These are phyloP conservation scores for Rhipidocladum racemiflorum DNA, from an alignment of 176 grass and related monocot genomes.

Conservation along the genomic window DNA sequence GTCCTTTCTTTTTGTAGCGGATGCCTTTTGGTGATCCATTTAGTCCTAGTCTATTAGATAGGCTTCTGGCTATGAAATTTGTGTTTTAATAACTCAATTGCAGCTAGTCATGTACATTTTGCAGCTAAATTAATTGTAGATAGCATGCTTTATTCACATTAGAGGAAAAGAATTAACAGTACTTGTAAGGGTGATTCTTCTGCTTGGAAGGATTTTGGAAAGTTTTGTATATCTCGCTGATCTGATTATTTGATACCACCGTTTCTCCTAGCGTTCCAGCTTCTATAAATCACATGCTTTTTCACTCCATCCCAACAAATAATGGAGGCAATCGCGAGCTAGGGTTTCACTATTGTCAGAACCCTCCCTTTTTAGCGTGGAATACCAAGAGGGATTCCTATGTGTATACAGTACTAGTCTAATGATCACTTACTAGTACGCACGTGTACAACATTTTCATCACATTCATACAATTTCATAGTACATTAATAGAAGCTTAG, in stretches of 20 bases:
- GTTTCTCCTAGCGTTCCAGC: background rate
- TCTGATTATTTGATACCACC: background rate
- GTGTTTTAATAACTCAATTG: constrained; percentile 13
- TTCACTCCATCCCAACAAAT: background rate
- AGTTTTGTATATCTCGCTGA: background rate
- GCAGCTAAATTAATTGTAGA: constrained; percentile 11
- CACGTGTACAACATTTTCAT: too few species aligned
- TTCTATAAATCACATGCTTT: too few species aligned
- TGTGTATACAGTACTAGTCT: too few species aligned
- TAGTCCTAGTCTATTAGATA: constrained; percentile 19
- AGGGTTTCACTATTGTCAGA: too few species aligned
- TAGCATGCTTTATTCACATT: background rate
- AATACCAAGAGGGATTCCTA: too few species aligned
- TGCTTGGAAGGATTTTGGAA: background rate
- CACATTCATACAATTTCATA: too few species aligned
- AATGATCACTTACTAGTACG: too few species aligned
- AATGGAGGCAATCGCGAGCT: too few species aligned
- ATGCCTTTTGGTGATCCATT: constrained; percentile 19
- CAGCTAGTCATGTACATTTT: constrained; percentile 27
- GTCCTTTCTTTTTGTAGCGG: background rate
- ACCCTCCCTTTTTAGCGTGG: too few species aligned
- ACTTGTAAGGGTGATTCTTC: background rate
- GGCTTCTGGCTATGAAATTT: background rate
- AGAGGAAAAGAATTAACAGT: background rate
- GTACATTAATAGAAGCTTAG: too few species aligned